phyloP scores from a whole-genome alignment of 2,329 filamentous ascomycete species.

The Colletotrichum spaethianum region DNA sequence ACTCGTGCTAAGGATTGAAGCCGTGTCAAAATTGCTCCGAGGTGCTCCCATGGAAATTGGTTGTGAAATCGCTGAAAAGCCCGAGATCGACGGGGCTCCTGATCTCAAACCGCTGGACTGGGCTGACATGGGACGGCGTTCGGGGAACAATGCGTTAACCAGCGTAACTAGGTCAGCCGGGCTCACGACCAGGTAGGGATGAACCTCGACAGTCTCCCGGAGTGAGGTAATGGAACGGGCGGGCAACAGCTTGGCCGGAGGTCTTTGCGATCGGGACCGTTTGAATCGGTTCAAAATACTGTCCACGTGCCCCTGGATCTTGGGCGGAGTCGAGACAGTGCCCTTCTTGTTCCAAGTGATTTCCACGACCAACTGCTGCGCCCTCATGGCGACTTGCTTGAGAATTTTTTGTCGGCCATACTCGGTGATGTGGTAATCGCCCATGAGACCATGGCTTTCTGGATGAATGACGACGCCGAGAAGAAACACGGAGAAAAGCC shows the following conservation, averaged over 20 bases:
- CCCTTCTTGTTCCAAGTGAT: slow-evolving; percentile 78
- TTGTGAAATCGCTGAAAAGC: slow-evolving; percentile 77
- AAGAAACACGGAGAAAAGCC: slow-evolving; percentile 92
- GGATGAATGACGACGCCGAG: slow-evolving; percentile 88
- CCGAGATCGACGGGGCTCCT: slow-evolving; percentile 77
- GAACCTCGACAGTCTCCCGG: slow-evolving; percentile 82
- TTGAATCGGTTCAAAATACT: slow-evolving; percentile 78
- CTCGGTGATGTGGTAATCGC: slow-evolving; percentile 92
- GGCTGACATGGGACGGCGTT: slow-evolving; percentile 75
- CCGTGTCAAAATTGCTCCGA: slow-evolving; percentile 73
- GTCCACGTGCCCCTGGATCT: slow-evolving; percentile 79
- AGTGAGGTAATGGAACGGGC: slow-evolving; percentile 81
- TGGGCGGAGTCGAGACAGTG: slow-evolving; percentile 73
- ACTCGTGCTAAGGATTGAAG: slow-evolving; percentile 80
- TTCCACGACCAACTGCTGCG: slow-evolving; percentile 84
- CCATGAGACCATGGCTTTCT: slow-evolving; percentile 84
- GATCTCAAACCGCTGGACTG: slow-evolving; percentile 75
- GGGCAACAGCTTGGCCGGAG: slow-evolving; percentile 73
- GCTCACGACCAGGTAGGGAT: slow-evolving; percentile 84
- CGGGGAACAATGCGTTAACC: slow-evolving; percentile 87
- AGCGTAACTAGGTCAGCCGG: slow-evolving; percentile 84
- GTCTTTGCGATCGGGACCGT: slow-evolving; percentile 63
- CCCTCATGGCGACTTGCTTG: slow-evolving; percentile 84
- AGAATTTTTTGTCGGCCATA: slow-evolving; percentile 88
- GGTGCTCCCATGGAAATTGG: slow-evolving; percentile 73